These are phyloP conservation scores for Saitozyma podzolica DNA, from an alignment of 768 basidiomycete species.

Conservation along the genomic window DNA sequence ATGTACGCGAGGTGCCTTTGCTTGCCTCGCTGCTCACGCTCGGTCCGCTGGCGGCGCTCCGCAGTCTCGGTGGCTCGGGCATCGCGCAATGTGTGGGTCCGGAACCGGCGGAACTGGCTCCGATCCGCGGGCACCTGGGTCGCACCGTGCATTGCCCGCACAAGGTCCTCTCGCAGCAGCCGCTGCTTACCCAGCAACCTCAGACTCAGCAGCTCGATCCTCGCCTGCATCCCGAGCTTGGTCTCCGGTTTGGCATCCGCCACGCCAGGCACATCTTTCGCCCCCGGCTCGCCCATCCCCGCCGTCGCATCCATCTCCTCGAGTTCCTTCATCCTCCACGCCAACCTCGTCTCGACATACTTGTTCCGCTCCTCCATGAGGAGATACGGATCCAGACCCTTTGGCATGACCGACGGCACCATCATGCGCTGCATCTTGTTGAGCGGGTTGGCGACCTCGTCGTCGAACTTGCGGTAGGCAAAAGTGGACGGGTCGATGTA, in stretches of 20 bases:
- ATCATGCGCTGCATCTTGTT: conserved; percentile 62
- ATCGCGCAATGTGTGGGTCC: conserved; percentile 84
- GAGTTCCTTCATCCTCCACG: conserved; percentile 84
- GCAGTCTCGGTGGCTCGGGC: conserved; percentile 83
- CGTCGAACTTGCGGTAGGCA: conserved; percentile 68
- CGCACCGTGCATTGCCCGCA: conserved; percentile 83
- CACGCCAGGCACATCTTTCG: conserved; percentile 54
- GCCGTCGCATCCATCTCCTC: conserved; percentile 70
- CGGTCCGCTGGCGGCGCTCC: conserved; percentile 85
- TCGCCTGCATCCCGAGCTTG: conserved; percentile 66
- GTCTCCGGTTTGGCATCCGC: conserved; percentile 48
- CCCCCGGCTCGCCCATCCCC: conserved; percentile 71
- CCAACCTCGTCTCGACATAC: conserved; percentile 82
- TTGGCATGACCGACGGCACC: conserved; percentile 85
- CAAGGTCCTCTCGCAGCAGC: conserved; percentile 76
- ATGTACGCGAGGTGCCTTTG: conserved; percentile 96
- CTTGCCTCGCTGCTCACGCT: conserved; percentile 91
- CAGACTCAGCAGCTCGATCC: conserved; percentile 90
- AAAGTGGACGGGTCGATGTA: conserved; percentile 66
- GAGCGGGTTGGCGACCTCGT: conserved; percentile 39
- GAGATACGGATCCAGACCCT: conserved; percentile 87
- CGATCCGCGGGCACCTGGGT: conserved; percentile 88
- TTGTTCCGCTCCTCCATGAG: conserved; percentile 88
- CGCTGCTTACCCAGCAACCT: conserved; percentile 88
- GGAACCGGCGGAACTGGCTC: conserved; percentile 79